These are phyloP conservation scores for Exophiala viscosa DNA, from an alignment of 2,329 filamentous ascomycete genomes.

Conservation along the genomic window DNA sequence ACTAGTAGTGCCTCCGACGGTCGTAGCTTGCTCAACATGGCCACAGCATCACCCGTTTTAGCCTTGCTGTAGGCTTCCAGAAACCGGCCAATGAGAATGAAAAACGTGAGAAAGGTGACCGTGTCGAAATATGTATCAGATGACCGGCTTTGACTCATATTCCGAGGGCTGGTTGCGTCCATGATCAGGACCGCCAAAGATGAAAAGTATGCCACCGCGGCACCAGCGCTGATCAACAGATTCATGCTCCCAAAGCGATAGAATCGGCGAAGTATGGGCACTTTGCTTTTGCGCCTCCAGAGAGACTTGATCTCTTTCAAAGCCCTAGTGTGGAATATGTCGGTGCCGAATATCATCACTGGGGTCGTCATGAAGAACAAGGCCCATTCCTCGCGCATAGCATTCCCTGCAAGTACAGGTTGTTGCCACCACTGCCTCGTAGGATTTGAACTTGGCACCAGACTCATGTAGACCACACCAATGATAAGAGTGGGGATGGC, in stretches of 20 bases:
- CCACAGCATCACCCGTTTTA: slow-evolving; percentile 81
- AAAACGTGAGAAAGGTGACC: slow-evolving; percentile 86
- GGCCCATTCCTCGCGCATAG: slow-evolving; percentile 72
- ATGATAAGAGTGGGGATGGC: slow-evolving; percentile 82
- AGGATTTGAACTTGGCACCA: slow-evolving; percentile 60
- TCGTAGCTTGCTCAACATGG: slow-evolving; percentile 71
- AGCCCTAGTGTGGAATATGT: slow-evolving; percentile 76
- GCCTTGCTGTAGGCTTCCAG: slow-evolving; percentile 85
- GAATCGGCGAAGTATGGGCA: slow-evolving; percentile 70
- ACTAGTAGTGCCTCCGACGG: slow-evolving; percentile 73
- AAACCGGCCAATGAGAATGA: slow-evolving; percentile 63
- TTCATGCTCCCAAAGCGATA: slow-evolving; percentile 98
- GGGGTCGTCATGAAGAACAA: slow-evolving; percentile 79
- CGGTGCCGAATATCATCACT: slow-evolving; percentile 80
- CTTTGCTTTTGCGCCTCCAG: slow-evolving; percentile 72
- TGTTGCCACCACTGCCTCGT: slow-evolving; percentile 65
- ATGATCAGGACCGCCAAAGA: slow-evolving; percentile 75
- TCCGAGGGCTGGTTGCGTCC: slow-evolving; percentile 39
- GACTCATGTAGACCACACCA: slow-evolving; percentile 86
- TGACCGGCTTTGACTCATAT: slow-evolving; percentile 8
- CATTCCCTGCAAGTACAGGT: slow-evolving; percentile 64
- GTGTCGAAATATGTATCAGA: slow-evolving; percentile 73
- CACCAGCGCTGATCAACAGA: slow-evolving; percentile 83
- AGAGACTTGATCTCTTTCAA: slow-evolving; percentile 73
- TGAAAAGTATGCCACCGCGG: slow-evolving; percentile 79